A percentile compares a stretch with the other conserved stretches of the same genome.
Evolutionary conservation across 2,329 filamentous ascomycete genomes (phyloP).

Genomic region (Aureobasidium subglaciale): DNA sequence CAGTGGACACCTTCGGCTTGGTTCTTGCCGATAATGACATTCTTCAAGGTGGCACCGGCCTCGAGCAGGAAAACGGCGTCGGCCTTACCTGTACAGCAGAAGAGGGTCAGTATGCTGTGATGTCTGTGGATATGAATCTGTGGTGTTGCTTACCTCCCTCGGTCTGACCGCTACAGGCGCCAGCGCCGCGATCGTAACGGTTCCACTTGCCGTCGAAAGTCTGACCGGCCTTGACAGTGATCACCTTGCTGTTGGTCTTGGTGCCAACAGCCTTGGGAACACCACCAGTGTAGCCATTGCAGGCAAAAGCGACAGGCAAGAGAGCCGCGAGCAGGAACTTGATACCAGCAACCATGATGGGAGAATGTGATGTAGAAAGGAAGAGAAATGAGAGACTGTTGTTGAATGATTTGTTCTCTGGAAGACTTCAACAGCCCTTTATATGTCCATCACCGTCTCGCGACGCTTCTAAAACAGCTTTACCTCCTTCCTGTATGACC

Average conservation of each 20-base stretch:
- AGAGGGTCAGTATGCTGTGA: not conserved
- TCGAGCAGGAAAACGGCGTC: slow-evolving; percentile 49
- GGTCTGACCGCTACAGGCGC: slow-evolving; percentile 31
- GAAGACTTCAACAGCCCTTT: not conserved
- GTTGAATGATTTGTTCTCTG: not conserved
- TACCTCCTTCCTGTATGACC: not conserved
- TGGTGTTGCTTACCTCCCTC: slow-evolving; percentile 16
- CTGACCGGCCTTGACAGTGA: slow-evolving; percentile 19
- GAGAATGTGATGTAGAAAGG: not conserved
- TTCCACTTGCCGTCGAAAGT: slow-evolving; percentile 41
- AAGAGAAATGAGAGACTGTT: not conserved
- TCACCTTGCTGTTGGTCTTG: slow-evolving; percentile 26
- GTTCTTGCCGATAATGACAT: slow-evolving; percentile 48
- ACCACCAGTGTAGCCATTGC: slow-evolving; percentile 18
- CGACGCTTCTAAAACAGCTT: no score
- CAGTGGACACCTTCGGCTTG: slow-evolving; percentile 48
- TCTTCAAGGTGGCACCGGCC: slow-evolving; percentile 45
- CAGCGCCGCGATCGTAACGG: slow-evolving; percentile 35
- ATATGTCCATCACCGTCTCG: no score
- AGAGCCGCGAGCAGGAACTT: slow-evolving; percentile 22
- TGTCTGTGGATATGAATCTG: no score
- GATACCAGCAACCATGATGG: slow-evolving; percentile 10
- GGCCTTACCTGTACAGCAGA: not conserved
- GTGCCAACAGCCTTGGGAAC: slow-evolving; percentile 17
- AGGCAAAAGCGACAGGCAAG: slow-evolving; percentile 18